Base-by-base conservation (phyloP, 306 rosid species). In the Prunus davidiana region DNA sequence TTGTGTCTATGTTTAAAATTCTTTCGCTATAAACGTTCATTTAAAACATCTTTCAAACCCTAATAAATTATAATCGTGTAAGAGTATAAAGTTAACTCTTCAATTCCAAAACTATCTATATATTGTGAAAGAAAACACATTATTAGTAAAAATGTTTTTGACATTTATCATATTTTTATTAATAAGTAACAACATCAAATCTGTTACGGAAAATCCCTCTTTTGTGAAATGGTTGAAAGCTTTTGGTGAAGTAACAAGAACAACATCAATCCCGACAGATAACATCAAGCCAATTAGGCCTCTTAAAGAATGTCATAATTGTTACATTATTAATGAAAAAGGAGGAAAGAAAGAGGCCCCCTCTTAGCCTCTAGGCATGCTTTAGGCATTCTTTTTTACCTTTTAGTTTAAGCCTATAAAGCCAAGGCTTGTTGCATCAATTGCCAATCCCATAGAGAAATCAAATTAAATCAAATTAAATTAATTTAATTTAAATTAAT, bases 281-380 rank as follows among this genome's bases (percentile, higher is more conserved):
- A 74, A 79, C 86, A 76, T 79, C 84, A 79, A 71, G 64, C 64
- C 78, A 76, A 64, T 77, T 50, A 19, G 25, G 72, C 38, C 28
- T 52, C 32, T 32, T 27, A 38, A 8, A 75, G 70, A 30, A 63
- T 20, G 63, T 47, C 78, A 57, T 15, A 46, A 34, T 41, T 54
- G 27, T 25, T 12, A 50, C 24, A 38, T 38, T 38, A 38, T 38
- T 3, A 28, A 69, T 46, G 16, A 60, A 34, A 34, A 60, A 32
- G n/a, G 25, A 45, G 15, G 12, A 15, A 73, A 65, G 2, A 58
- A 43, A 58, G 13, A 15, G 47, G 16, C 30, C 12, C 27, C 14
- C 20, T 24, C 15, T 14, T n/a, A 2, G 61, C 38, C 61, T 4
- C 27, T 46, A 32, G 34, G 13, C 41, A 50, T 71, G 47, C 41